Conservation (phyloP, 257 asterid genomes). For the Nicotiana undulata region DNA sequence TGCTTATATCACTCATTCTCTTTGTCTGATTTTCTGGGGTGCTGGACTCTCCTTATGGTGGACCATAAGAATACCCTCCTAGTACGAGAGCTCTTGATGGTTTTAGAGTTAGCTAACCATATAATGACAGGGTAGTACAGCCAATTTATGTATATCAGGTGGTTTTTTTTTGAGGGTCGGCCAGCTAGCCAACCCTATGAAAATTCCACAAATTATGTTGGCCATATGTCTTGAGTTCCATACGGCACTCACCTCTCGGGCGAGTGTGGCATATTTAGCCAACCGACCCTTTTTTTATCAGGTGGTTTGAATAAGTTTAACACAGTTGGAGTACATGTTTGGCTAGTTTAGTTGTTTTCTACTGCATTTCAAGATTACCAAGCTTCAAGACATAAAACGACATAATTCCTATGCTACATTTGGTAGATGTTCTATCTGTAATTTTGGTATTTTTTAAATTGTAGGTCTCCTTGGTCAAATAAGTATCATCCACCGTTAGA, state of each 20-base stretch:
- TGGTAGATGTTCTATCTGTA: neutral
- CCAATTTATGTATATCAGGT: neutral
- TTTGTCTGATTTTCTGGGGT: neutral
- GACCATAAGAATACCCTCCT: neutral
- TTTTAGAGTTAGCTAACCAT: neutral
- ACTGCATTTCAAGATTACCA: neutral
- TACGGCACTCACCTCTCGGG: too few relatives aligned
- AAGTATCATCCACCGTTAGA: conserved; percentile 77
- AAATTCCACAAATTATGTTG: too few relatives aligned
- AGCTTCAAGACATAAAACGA: neutral
- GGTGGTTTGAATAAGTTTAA: neutral
- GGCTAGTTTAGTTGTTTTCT: neutral
- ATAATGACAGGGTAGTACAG: neutral
- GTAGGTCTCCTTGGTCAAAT: conserved; percentile 97
- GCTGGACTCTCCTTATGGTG: neutral
- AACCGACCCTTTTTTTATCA: neutral
- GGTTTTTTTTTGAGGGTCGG: neutral
- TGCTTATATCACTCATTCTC: neutral
- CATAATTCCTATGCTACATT: neutral
- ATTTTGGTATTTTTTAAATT: conserved; percentile 5
- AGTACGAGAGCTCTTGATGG: neutral
- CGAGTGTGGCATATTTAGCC: too few relatives aligned
- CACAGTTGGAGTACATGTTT: neutral
- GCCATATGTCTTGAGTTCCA: too few relatives aligned
- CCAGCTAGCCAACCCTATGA: too few relatives aligned